phyloP scores from a whole-genome alignment of 257 asterid species.

The Solanum megistacrolobum region DNA sequence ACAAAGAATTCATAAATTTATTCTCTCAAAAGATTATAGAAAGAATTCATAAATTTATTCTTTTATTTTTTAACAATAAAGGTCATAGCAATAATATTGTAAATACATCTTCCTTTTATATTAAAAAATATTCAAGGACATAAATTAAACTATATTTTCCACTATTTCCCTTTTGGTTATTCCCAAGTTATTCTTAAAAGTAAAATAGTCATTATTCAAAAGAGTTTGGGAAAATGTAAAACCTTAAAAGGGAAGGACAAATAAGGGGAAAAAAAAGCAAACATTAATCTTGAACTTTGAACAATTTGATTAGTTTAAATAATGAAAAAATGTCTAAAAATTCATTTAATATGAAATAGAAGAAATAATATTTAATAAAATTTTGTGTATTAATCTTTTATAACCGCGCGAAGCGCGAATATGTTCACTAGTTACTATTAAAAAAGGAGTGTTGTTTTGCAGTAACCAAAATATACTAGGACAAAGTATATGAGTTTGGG shows the following conservation, averaged over 20 bases:
- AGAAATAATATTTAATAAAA: background rate
- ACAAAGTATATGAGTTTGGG: background rate
- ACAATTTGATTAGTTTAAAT: too few relatives aligned
- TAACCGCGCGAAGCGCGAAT: background rate
- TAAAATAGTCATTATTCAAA: background rate
- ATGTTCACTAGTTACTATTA: background rate
- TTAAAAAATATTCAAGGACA: background rate
- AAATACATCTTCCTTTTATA: background rate
- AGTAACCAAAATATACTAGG: background rate
- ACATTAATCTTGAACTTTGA: background rate
- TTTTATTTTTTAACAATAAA: background rate
- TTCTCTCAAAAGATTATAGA: background rate
- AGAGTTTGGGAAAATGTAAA: background rate
- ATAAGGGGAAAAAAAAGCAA: background rate
- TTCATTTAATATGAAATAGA: background rate
- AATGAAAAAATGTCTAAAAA: too few relatives aligned
- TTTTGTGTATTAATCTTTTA: too few relatives aligned
- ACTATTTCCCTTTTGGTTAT: background rate
- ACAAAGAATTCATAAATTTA: background rate
- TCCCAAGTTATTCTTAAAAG: background rate
- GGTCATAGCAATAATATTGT: background rate
- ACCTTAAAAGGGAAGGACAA: background rate
- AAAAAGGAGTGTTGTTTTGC: background rate
- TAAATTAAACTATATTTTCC: background rate
- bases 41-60: background rate